Base-by-base conservation (phyloP, 176 grass and related monocot genomes). In the Oryza glumipatula region DNA sequence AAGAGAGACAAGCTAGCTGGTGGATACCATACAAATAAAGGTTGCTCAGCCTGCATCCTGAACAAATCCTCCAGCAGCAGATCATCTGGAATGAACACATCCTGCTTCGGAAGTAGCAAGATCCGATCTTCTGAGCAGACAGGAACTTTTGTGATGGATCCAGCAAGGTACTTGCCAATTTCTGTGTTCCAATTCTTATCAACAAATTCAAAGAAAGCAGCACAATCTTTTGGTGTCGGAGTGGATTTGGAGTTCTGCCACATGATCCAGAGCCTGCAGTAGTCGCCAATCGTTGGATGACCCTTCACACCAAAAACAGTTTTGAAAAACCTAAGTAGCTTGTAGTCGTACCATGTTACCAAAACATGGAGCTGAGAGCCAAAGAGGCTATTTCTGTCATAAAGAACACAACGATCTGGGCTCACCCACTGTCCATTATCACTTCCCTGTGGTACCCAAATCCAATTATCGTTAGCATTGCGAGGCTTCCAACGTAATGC, bases 51-150 rank as follows among this genome's bases (percentile, higher is more conserved):
- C 22, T 90, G 23, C 66, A 86, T 80, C 70, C 77, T 70, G 69
- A 64, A 88, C 35, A 84, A 84, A 68, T 78, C 54, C 52, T 72
- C 78, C 26, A 72, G 36, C 14, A 87, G 36, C 71, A 91, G 74
- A 66, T 91, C 92, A 51, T 91, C 88, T 0, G 85, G 82, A 70
- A 94, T 91, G 74, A 94, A 94, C 21, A 88, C 67, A 88, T 94
- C 82, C 72, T 56, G 47, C 70, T 86, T 94, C 10, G 76, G 21
- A 23, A 76, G 28, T 21, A 94, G 82, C 11, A 85, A 51, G 23
- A 88, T 86, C 38, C 61, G 61, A 54, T 74, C 44, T 10, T 51
- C 64, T 1, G 21, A 76, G 30, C 43, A 49, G 11, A 73, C 85
- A 45, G 88, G 92, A 51, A 94, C 78, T 71, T 94, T 88, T 28